Evolutionary conservation across 805 yeast genomes (phyloP).

Genomic region (Schwanniomyces vanrijiae): DNA sequence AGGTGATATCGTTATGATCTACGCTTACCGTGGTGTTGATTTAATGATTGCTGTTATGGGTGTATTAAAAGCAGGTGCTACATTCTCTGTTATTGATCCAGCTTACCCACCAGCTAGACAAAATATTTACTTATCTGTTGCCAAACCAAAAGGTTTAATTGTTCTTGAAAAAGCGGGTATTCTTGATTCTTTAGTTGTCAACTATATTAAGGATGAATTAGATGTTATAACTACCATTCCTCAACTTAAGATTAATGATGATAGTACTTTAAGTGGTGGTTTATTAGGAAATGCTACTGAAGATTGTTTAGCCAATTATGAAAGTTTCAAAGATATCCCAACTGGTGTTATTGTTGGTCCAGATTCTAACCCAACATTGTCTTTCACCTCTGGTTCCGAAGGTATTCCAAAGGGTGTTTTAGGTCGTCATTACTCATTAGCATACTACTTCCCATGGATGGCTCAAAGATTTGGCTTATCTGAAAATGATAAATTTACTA

Average conservation of each 20-base stretch:
- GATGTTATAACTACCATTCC: conserved; percentile 73
- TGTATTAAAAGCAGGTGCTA: conserved; percentile 96
- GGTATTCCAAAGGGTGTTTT: conserved; percentile 98
- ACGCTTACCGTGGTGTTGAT: conserved; percentile 97
- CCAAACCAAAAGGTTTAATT: conserved; percentile 87
- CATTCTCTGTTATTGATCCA: conserved; percentile 97
- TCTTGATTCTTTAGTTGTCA: conserved; percentile 73
- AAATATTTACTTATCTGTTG: conserved; percentile 87
- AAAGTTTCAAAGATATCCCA: conserved; percentile 49
- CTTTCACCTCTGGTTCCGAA: conserved; percentile 97
- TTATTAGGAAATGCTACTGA: conserved; percentile 16
- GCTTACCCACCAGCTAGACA: conserved; percentile 99
- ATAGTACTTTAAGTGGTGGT: conserved; percentile 73
- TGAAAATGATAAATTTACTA: conserved; percentile 84
- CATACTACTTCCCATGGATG: conserved; percentile 99
- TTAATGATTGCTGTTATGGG: conserved; percentile 97
- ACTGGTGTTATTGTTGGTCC: conserved; percentile 96
- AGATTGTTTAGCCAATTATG: conserved; percentile 54
- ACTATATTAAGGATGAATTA: conserved; percentile 72
- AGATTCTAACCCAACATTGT: conserved; percentile 93
- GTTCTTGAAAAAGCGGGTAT: conserved; percentile 89
- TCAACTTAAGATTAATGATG: conserved; percentile 71
- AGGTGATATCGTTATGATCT: conserved; percentile 97
- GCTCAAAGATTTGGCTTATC: conserved; percentile 76
- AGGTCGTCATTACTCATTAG: conserved; percentile 95